Base-by-base conservation (phyloP, 2,329 filamentous ascomycete species). In the Paraconiothyrium brasiliense region DNA sequence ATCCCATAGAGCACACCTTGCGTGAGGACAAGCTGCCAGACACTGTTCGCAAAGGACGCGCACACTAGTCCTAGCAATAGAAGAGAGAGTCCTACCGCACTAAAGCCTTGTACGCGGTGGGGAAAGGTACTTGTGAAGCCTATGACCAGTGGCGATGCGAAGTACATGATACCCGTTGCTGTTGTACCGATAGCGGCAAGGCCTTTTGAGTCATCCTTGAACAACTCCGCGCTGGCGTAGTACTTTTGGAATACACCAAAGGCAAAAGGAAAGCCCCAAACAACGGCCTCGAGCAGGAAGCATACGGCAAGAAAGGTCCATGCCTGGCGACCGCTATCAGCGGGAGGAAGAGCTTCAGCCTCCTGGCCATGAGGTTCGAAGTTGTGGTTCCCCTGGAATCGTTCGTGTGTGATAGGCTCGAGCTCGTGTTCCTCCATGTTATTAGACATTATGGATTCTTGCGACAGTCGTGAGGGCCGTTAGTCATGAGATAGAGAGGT, bases 281-380 rank as follows among this genome's bases (percentile, higher is more conserved):
- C 76, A 20, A 84, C 70, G 49, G 80, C 75, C 59, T 86, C 83
- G 22, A 85, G 75, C 4, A 83, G 59, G 63, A 82, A 84, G 63
- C 80, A 81, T 2, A 80, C 82, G 5, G 77, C 75, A 14, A 86
- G 72, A 58, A 85, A 83, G 1, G 84, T 64, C 80, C 82, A 85
- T 10, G 84, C 84, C 54, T 80, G 77, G 66, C 75, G 81, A 1
- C 84, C 84, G 27, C 76, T 71, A 67, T 86, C 84, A 2, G 79
- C 78, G 11, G 72, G 77, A 1, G 82, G 79, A 11, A 84, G 32
- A 32, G 41, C 37, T 2, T 2, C 16, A 27, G 30, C 24, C 16
- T 49, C 24, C 8, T 30, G 47, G 30, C 47, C 47, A 13, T 49
- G 47, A 32, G 47, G 30, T 8, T 49, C 47, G 47, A 49, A 49